Conservation (phyloP, 352 stramenopile species). For the Bremia lactucae region DNA sequence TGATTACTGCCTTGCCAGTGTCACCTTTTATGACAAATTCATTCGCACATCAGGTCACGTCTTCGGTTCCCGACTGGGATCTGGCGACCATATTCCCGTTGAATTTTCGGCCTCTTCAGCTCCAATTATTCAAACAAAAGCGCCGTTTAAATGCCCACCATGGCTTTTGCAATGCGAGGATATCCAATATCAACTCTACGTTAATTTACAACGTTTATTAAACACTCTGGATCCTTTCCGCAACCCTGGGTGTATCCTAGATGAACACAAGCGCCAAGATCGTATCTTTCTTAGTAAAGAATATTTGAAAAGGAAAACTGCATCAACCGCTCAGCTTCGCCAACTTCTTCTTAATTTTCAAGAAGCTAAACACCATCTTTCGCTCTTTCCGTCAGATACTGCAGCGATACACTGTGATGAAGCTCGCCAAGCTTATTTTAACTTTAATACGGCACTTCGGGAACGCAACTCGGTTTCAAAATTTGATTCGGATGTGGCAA, state of each 20-base stretch:
- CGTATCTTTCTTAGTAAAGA: constrained; percentile 4
- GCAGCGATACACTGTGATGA: background rate
- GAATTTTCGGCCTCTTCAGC: background rate
- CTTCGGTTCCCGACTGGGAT: background rate
- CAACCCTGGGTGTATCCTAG: constrained; percentile 1
- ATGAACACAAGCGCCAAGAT: constrained; percentile 2
- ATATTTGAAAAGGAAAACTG: background rate
- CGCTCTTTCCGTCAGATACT: background rate
- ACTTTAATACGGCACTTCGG: background rate
- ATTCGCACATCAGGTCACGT: background rate
- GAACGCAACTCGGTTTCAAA: constrained; percentile 1
- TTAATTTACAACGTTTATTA: background rate
- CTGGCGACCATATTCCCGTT: background rate
- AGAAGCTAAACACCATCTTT: background rate
- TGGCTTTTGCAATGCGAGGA: background rate
- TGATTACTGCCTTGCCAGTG: background rate
- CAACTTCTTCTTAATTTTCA: background rate
- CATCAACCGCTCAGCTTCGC: constrained; percentile 1
- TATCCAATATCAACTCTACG: background rate
- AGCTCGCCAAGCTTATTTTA: background rate
- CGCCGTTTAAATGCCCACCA: background rate
- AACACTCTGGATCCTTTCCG: background rate
- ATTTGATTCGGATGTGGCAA: constrained; percentile 6
- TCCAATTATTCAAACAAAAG: background rate
- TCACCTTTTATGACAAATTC: background rate